Evolutionary conservation across 2,329 filamentous ascomycete genomes (phyloP).

Genomic region (Lasiodiplodia sp.): DNA sequence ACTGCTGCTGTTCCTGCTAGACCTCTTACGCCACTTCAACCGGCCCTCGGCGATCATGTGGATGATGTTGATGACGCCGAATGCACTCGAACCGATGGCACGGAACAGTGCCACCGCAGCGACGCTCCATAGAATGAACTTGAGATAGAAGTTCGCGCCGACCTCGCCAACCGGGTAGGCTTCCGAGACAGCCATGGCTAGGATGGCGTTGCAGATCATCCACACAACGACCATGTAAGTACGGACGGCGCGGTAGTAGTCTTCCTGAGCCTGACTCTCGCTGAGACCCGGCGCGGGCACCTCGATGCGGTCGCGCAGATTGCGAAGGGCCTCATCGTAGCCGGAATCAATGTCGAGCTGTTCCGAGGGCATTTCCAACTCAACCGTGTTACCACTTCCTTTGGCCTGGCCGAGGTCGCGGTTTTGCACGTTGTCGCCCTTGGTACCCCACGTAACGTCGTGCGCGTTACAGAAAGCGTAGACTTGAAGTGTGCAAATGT

Average conservation of each 20-base stretch:
- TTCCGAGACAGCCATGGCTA: conserved; percentile 93
- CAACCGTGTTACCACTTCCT: conserved; percentile 76
- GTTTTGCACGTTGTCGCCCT: conserved; percentile 94
- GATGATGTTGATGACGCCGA: conserved; percentile 82
- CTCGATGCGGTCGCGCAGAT: conserved; percentile 90
- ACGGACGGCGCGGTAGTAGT: conserved; percentile 96
- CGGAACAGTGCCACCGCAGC: conserved; percentile 87
- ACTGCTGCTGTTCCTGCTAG: background rate
- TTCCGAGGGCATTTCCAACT: conserved; percentile 96
- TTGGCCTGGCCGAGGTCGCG: conserved; percentile 90
- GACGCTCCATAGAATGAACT: conserved; percentile 92
- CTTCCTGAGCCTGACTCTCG: conserved; percentile 90
- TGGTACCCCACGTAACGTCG: conserved; percentile 98
- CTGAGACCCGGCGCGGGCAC: conserved; percentile 68
- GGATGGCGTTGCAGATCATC: conserved; percentile 90
- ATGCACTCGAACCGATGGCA: conserved; percentile 80
- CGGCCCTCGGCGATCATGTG: conserved; percentile 88
- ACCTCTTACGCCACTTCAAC: conserved; percentile 61
- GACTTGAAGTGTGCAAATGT: conserved; percentile 96
- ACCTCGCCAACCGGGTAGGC: conserved; percentile 77
- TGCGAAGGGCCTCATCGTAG: conserved; percentile 95
- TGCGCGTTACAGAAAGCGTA: conserved; percentile 99
- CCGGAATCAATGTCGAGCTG: conserved; percentile 98
- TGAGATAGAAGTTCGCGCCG: conserved; percentile 86
- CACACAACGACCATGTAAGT: conserved; percentile 98